phyloP scores from a whole-genome alignment of 179 eudicot genomes.

The Kewa caespitosa region DNA sequence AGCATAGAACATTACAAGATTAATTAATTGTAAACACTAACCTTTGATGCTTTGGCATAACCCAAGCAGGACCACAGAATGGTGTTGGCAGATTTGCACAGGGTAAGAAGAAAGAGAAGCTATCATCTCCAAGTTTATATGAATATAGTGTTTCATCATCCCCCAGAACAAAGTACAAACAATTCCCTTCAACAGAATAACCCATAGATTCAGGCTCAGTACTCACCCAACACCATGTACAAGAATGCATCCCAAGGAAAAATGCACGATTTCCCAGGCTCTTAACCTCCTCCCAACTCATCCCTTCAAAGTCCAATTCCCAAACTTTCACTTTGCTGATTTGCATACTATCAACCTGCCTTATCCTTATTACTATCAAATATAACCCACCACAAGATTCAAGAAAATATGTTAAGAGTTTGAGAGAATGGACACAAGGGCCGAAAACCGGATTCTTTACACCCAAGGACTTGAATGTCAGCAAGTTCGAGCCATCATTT shows the following conservation, averaged over 20 bases:
- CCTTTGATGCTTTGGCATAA: conserved; percentile 9
- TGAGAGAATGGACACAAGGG: not conserved
- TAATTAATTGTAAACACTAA: not conserved
- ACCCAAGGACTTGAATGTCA: not conserved
- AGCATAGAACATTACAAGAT: too few species aligned
- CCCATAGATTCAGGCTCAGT: not conserved
- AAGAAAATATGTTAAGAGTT: not conserved
- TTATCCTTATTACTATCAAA: not conserved
- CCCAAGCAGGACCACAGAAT: not conserved
- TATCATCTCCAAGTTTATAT: conserved; percentile 9
- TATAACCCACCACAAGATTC: conserved; percentile 14
- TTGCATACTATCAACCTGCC: conserved; percentile 1
- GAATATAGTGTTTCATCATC: not conserved
- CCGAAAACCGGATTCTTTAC: not conserved
- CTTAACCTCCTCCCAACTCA: conserved; percentile 17
- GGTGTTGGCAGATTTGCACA: not conserved
- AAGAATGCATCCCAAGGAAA: not conserved
- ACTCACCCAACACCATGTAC: conserved; percentile 22
- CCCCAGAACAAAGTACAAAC: conserved; percentile 8
- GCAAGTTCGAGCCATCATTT: not conserved
- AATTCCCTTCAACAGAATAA: conserved; percentile 6
- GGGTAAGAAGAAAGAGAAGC: not conserved
- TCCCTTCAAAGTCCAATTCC: conserved; percentile 11
- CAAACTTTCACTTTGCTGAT: conserved; percentile 9
- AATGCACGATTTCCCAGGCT: conserved; percentile 10